Base-by-base conservation (phyloP, 148 eudicot genomes). In the Chenopodium suecicum region DNA sequence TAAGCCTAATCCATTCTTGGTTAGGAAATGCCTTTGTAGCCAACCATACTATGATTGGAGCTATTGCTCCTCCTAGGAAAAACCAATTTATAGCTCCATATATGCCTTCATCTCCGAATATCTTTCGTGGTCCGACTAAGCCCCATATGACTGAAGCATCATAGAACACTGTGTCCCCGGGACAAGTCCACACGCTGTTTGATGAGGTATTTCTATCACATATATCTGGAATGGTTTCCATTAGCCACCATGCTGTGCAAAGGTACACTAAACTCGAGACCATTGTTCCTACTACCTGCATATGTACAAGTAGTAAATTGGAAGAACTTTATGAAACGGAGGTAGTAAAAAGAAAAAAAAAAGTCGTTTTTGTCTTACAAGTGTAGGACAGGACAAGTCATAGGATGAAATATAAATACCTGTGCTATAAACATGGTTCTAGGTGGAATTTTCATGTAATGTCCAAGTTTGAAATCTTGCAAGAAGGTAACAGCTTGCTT, bases 371-470 rank as follows among this genome's bases (percentile, higher is more conserved):
- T 1, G 32, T 31, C 32, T 31, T 31, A 31, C 32, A 31, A 31
- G 32, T 31, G 10, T 47, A n/a, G 16, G 27, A 12, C 37, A 71
- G 2, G 52, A 63, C 2, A 71, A 16, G 50, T 71, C 29, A 73
- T 73, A 41, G 19, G 9, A n/a, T 19, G 76, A 73, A 69, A 82
- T 84, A 82, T 48, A 41, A 41, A 48, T 50, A 91, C 98, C 90
- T 95, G 99, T 44, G 98, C 99, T 98, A 94, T 91, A 89, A 92
- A 96, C 99, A 96, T 96, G 37, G 92, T 89, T 85, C 97, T 88
- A 0, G 99, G 99, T 34, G 99, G 99, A 76, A 96, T 92, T 86
- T 96, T 96, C 99, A 96, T 96, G 86, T 94, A 96, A 82, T 96
- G 99, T 11, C 99, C 99, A 73, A 96, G 99, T 85, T 96, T 96